Percentiles rank a stretch among this genome's conserved stretches.
These are phyloP conservation scores for Verticillium albo-atrum DNA, from an alignment of 2,329 filamentous ascomycete genomes.

Conservation along the genomic window DNA sequence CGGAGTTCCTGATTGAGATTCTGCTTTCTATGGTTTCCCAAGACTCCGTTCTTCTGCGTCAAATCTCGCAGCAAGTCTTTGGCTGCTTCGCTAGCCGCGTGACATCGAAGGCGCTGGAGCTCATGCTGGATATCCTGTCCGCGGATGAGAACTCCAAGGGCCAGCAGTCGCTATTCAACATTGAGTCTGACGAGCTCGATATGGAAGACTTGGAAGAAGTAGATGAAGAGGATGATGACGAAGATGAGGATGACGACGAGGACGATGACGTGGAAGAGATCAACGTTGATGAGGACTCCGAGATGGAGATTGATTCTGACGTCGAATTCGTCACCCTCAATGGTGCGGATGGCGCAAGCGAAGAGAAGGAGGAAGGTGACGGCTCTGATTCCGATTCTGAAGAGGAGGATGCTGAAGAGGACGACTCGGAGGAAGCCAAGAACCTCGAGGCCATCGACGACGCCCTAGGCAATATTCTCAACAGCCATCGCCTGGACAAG, in stretches of 20 bases:
- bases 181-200: slow-evolving; percentile 56
- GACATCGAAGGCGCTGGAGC: slow-evolving; percentile 65
- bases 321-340: slow-evolving; percentile 43
- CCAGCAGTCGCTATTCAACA: slow-evolving; percentile 79
- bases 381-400: slow-evolving; percentile 37
- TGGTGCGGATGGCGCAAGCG: slow-evolving; percentile 35
- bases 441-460: slow-evolving; percentile 57
- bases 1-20: slow-evolving; percentile 79
- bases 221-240: slow-evolving; percentile 31
- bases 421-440: slow-evolving; percentile 34
- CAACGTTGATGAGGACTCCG: slow-evolving; percentile 35
- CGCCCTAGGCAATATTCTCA: slow-evolving; percentile 72
- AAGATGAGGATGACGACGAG: slow-evolving; percentile 32
- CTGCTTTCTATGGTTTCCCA: slow-evolving; percentile 85
- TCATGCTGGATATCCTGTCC: slow-evolving; percentile 63
- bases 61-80: slow-evolving; percentile 86
- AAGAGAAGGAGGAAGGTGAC: slow-evolving; percentile 40
- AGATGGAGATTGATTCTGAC: slow-evolving; percentile 44
- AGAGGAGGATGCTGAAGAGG: slow-evolving; percentile 34
- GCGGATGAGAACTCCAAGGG: slow-evolving; percentile 79
- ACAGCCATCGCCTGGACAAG: slow-evolving; percentile 60
- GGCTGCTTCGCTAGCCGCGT: slow-evolving; percentile 73
- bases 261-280: slow-evolving; percentile 21
- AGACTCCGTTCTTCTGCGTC: slow-evolving; percentile 77
- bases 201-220: slow-evolving; percentile 36